phyloP scores from a whole-genome alignment of 805 yeast species.

The Lachancea lanzarotensis region DNA sequence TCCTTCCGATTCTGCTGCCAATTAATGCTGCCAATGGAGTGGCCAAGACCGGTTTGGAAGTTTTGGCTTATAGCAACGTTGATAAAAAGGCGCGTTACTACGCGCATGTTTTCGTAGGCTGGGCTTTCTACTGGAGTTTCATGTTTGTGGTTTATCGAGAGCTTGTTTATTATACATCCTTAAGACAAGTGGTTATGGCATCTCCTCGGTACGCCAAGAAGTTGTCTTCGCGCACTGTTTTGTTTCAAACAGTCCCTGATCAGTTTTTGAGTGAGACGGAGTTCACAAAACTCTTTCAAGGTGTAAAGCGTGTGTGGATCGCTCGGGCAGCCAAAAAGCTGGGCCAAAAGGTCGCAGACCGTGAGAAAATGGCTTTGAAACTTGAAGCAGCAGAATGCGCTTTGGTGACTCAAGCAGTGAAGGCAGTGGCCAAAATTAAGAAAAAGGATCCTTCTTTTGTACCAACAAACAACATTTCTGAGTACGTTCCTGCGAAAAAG shows the following conservation, averaged over 20 bases:
- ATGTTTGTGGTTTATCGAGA: conserved; percentile 78
- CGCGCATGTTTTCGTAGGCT: conserved; percentile 78
- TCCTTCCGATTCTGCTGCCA: conserved; percentile 72
- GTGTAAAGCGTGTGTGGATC: conserved; percentile 77
- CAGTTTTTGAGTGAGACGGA: conserved; percentile 65
- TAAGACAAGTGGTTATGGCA: conserved; percentile 70
- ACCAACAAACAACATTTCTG: conserved; percentile 41
- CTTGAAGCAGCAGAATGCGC: conserved; percentile 63
- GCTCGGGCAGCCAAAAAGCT: conserved; percentile 57
- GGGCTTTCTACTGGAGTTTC: conserved; percentile 68
- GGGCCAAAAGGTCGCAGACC: conserved; percentile 47
- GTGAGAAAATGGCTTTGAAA: conserved; percentile 51
- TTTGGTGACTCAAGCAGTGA: conserved; percentile 55
- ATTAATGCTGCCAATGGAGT: conserved; percentile 68
- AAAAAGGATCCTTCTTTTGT: conserved; percentile 51
- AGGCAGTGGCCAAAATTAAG: conserved; percentile 51
- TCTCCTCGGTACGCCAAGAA: conserved; percentile 74
- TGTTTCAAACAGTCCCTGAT: conserved; percentile 79
- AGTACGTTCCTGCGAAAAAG: conserved; percentile 58
- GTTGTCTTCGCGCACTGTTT: conserved; percentile 70
- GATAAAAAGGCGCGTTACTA: conserved; percentile 46
- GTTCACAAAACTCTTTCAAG: conserved; percentile 68
- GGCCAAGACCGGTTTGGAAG: conserved; percentile 62
- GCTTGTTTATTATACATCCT: conserved; percentile 64
- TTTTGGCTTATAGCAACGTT: conserved; percentile 72